Evolutionary conservation across 805 yeast genomes (phyloP).

Genomic region (Starmerella davenportii): DNA sequence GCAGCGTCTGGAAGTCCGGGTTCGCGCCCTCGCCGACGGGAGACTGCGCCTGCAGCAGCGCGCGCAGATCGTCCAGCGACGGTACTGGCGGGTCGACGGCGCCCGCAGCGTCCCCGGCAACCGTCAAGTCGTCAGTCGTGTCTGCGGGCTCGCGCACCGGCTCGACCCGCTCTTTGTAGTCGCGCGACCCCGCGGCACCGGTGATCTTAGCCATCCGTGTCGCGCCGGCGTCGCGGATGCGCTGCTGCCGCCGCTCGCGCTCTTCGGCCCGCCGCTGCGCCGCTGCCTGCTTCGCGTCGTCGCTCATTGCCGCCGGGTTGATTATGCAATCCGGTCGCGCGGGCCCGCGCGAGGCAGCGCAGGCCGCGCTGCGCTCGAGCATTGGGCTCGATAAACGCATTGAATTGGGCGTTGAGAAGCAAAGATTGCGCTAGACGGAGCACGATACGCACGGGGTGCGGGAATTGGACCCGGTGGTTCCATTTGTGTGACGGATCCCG

Average conservation of each 20-base stretch:
- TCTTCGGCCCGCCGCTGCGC: conserved; percentile 10
- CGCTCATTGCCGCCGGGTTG: background rate
- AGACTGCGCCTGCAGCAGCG: background rate
- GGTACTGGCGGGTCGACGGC: background rate
- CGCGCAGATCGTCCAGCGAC: background rate
- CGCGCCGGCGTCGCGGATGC: conserved; percentile 19
- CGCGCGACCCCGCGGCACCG: conserved; percentile 15
- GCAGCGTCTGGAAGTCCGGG: background rate
- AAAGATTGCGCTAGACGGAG: too few relatives aligned
- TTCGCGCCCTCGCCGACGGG: background rate
- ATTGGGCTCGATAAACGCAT: too few relatives aligned
- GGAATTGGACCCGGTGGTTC: too few relatives aligned
- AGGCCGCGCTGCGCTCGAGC: background rate
- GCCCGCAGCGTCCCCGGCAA: background rate
- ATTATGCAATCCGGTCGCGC: background rate
- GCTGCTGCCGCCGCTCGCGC: conserved; percentile 21
- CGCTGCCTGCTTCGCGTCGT: conserved; percentile 3
- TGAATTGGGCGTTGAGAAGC: too few relatives aligned
- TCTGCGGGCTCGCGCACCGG: background rate
- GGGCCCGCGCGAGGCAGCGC: background rate
- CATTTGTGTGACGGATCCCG: too few relatives aligned
- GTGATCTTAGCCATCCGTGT: conserved; percentile 22
- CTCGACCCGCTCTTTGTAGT: conserved; percentile 10
- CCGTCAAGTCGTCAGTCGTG: background rate
- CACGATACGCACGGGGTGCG: too few relatives aligned